These are phyloP conservation scores for Jatropha multifida DNA, from an alignment of 441 rosid species.

Conservation along the genomic window DNA sequence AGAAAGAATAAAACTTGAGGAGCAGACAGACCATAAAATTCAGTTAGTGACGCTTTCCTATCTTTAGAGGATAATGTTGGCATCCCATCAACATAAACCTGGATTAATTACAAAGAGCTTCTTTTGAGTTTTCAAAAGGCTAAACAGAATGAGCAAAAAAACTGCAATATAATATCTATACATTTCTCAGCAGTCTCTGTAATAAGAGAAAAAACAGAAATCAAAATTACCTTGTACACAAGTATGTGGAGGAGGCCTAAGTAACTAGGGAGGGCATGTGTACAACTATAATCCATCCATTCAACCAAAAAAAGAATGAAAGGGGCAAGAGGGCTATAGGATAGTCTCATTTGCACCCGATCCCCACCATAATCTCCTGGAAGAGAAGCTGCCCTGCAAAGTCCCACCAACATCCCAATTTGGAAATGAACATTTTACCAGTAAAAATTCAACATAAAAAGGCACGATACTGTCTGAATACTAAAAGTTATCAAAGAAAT, in stretches of 20 bases:
- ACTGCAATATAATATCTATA: neutral
- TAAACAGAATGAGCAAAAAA: neutral
- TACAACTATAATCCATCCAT: conserved; percentile 70
- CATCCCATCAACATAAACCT: conserved; percentile 70
- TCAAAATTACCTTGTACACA: conserved; percentile 48
- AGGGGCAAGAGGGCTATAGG: conserved; percentile 63
- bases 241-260: conserved; percentile 62
- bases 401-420: conserved; percentile 14
- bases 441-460: neutral
- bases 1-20: neutral
- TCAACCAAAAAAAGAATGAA: conserved; percentile 52
- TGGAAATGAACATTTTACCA: conserved; percentile 9
- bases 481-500: neutral
- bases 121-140: conserved; percentile 4
- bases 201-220: neutral
- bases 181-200: neutral
- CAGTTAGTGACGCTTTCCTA: conserved; percentile 58
- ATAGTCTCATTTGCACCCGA: conserved; percentile 57
- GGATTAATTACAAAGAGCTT: conserved; percentile 15
- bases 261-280: conserved; percentile 52
- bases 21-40: conserved; percentile 54
- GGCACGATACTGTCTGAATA: neutral
- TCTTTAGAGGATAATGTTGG: conserved; percentile 56
- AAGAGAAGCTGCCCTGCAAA: conserved; percentile 60
- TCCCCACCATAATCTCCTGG: conserved; percentile 57